A percentile compares a stretch with the other conserved stretches of the same genome.
Evolutionary conservation across 257 asterid species (phyloP).

Genomic region (Lycium ferocissimum): DNA sequence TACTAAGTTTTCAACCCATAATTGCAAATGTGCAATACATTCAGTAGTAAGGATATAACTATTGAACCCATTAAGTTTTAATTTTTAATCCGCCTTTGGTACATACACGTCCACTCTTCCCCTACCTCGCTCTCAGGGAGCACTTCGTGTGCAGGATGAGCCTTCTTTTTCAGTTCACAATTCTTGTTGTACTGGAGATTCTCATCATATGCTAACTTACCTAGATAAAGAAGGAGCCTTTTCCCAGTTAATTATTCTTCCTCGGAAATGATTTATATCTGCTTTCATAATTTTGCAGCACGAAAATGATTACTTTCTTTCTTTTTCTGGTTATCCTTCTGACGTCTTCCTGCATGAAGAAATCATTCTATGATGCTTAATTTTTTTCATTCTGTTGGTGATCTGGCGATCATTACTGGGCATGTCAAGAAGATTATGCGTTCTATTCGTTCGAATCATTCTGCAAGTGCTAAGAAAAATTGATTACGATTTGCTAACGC

Average conservation of each 20-base stretch:
- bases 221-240: constrained; percentile 6
- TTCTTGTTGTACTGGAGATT: not conserved
- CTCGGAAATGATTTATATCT: not conserved
- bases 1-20: not conserved
- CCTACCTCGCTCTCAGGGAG: not conserved
- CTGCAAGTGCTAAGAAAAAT: not conserved
- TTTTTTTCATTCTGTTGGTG: too few species aligned
- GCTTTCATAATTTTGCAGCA: not conserved
- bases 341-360: not conserved
- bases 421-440: not conserved
- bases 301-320: not conserved
- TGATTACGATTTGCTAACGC: not conserved
- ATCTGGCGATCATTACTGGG: too few species aligned
- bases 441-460: too few species aligned
- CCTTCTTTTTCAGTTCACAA: not conserved
- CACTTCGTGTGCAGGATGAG: not conserved
- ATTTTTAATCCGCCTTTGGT: not conserved
- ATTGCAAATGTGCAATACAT: not conserved
- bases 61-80: not conserved
- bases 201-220: not conserved
- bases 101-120: not conserved
- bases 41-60: not conserved
- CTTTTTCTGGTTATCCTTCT: not conserved
- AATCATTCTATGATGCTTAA: not conserved
- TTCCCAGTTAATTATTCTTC: not conserved